Percentiles rank a stretch among this genome's conserved stretches.
Conservation (phyloP, 768 basidiomycete genomes). For the Lepiota subincarnata region DNA sequence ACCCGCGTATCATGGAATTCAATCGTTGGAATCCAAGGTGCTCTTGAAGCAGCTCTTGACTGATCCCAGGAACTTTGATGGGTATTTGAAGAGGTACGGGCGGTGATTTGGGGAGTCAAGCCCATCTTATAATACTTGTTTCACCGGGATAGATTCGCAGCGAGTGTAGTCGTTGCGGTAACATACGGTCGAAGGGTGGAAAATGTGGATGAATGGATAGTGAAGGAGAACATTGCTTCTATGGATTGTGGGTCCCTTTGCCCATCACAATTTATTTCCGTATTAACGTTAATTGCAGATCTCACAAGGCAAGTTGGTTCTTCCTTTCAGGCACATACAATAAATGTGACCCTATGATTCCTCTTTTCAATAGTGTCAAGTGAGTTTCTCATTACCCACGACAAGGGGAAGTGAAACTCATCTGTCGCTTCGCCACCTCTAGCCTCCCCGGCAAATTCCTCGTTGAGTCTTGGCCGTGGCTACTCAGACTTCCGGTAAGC, state of each 20-base stretch:
- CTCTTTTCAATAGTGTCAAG: constrained; percentile 8
- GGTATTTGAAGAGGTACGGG: constrained; percentile 35
- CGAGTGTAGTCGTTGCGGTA: constrained; percentile 26
- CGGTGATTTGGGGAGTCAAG: not conserved
- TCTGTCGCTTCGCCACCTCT: not conserved
- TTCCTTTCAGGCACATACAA: not conserved
- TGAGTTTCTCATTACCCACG: not conserved
- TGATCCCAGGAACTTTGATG: constrained; percentile 35
- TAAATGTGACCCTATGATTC: not conserved
- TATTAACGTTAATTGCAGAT: not conserved
- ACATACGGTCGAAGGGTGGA: constrained; percentile 32
- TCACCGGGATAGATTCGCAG: constrained; percentile 30
- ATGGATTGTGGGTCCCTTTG: constrained; percentile 33
- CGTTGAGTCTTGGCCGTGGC: constrained; percentile 11
- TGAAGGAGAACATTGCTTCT: constrained; percentile 40
- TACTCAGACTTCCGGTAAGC: constrained; percentile 12
- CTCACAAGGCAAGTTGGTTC: not conserved
- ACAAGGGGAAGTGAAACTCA: no score
- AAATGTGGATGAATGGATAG: constrained; percentile 42
- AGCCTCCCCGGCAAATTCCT: constrained; percentile 12
- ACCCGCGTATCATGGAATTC: constrained; percentile 41
- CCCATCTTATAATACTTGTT: not conserved
- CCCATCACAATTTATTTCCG: not conserved
- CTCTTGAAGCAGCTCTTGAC: constrained; percentile 36
- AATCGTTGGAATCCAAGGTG: constrained; percentile 44